Percentiles rank a stretch among this genome's conserved stretches.
phyloP scores from a whole-genome alignment of 306 rosid genomes.

The barrel medic (Medicago truncatula) region MtrunA17r5.0-ANR NC_053049.1:32835501-32836000 shows the following conservation, averaged over 20 bases:
- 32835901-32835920: conserved; percentile 32
- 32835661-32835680: too few species aligned
- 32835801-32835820: too few species aligned
- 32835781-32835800: background rate
- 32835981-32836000: conserved; percentile 25
- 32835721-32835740: too few species aligned
- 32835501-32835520: too few species aligned
- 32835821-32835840: background rate
- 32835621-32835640: background rate
- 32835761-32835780: too few species aligned
- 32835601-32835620: background rate
- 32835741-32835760: too few species aligned
- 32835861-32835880: background rate
- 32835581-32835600: background rate
- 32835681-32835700: too few species aligned
- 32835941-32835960: background rate
- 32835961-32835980: background rate
- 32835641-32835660: too few species aligned
- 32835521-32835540: too few species aligned
- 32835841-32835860: conserved; percentile 10
- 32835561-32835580: too few species aligned
- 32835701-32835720: too few species aligned
- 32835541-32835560: too few species aligned
- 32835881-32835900: conserved; percentile 12
- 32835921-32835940: conserved; percentile 11